phyloP scores from a whole-genome alignment of 257 asterid species.

The Mentha longifolia region DNA sequence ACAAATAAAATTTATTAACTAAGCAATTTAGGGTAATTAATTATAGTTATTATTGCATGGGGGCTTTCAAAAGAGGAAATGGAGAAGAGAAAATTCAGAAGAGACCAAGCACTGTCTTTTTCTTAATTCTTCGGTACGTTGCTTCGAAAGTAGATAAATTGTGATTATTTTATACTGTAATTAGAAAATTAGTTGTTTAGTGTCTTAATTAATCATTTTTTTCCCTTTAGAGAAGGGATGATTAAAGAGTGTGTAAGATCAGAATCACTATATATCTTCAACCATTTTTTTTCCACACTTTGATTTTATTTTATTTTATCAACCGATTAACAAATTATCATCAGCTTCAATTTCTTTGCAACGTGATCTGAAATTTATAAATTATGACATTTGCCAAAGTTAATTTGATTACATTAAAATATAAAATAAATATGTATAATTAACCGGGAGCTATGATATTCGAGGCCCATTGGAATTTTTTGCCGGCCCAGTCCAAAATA shows the following conservation, averaged over 20 bases:
- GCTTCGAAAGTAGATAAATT: conserved; percentile 33
- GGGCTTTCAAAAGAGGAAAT: conserved; percentile 35
- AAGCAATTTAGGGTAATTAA: conserved; percentile 14
- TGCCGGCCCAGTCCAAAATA: too few relatives aligned
- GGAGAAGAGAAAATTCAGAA: neutral
- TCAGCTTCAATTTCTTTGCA: too few relatives aligned
- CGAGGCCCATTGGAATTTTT: too few relatives aligned
- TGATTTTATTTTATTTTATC: neutral
- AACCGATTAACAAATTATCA: neutral
- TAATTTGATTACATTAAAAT: too few relatives aligned
- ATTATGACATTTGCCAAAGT: too few relatives aligned
- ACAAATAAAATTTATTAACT: neutral
- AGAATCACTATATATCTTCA: conserved; percentile 23
- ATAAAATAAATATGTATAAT: too few relatives aligned
- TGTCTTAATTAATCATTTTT: conserved; percentile 31
- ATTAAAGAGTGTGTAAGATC: conserved; percentile 16
- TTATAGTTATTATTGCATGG: conserved; percentile 24
- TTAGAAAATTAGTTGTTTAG: conserved; percentile 32
- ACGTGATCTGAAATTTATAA: too few relatives aligned
- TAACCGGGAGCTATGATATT: too few relatives aligned
- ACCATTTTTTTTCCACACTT: conserved; percentile 10
- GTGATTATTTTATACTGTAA: conserved; percentile 12
- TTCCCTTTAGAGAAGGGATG: conserved; percentile 19
- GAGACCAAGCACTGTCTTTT: conserved; percentile 32
- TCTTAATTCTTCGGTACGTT: conserved; percentile 30